A percentile compares a stretch with the other conserved stretches of the same genome.
These are phyloP conservation scores for Knoxia roxburghii DNA, from an alignment of 257 asterid genomes.

Conservation along the genomic window DNA sequence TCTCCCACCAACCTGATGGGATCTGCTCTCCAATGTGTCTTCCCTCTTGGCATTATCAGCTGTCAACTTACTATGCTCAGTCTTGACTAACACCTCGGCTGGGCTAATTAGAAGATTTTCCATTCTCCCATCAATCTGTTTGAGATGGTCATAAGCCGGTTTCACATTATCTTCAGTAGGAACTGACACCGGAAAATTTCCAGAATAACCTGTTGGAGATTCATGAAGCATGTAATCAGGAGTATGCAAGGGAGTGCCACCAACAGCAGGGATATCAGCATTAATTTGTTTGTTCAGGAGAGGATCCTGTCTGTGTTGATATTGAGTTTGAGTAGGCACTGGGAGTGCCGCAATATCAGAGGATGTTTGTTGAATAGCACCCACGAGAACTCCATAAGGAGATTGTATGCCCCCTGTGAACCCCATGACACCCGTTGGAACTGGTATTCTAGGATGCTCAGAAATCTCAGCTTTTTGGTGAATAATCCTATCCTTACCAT, in stretches of 20 bases:
- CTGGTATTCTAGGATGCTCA: conserved; percentile 42
- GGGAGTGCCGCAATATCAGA: conserved; percentile 44
- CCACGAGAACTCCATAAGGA: conserved; percentile 40
- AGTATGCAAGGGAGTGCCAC: conserved; percentile 36
- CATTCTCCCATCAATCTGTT: conserved; percentile 62
- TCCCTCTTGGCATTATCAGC: conserved; percentile 33
- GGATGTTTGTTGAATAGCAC: conserved; percentile 39
- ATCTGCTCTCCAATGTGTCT: conserved; percentile 26
- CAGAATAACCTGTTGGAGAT: conserved; percentile 47
- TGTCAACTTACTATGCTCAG: conserved; percentile 33
- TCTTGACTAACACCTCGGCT: conserved; percentile 36
- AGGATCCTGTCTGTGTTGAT: conserved; percentile 48
- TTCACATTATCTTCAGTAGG: conserved; percentile 43
- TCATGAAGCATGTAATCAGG: conserved; percentile 39
- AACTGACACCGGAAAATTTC: conserved; percentile 36
- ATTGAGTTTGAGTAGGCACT: conserved; percentile 42
- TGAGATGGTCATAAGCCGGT: conserved; percentile 44
- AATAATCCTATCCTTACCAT: conserved; percentile 31
- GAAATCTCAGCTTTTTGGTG: conserved; percentile 37
- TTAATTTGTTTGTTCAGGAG: conserved; percentile 32
- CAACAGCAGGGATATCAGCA: conserved; percentile 37
- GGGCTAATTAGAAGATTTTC: conserved; percentile 58
- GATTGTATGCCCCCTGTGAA: conserved; percentile 44
- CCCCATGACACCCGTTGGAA: conserved; percentile 41
- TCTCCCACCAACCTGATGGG: conserved; percentile 28